phyloP scores from a whole-genome alignment of 345 rosid genomes.

The Ricinus communis region DNA sequence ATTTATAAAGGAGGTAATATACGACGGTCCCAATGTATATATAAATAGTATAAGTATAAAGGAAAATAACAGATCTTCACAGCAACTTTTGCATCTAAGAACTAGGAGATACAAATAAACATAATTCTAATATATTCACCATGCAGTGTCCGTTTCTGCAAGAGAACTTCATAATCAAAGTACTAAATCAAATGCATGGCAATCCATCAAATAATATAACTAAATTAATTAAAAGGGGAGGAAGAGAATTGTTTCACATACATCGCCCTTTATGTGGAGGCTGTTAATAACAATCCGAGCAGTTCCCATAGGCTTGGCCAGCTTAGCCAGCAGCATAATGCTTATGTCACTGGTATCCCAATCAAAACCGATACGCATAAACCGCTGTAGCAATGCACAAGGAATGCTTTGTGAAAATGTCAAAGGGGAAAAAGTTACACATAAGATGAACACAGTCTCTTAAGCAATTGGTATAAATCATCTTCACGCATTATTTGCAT shows the following conservation, averaged over 20 bases:
- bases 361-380: slow-evolving; percentile 71
- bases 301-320: slow-evolving; percentile 83
- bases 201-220: slow-evolving; percentile 5
- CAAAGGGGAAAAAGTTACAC: slow-evolving; percentile 4
- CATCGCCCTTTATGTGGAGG: slow-evolving; percentile 95
- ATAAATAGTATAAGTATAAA: neutral
- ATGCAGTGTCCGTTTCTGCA: neutral
- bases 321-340: slow-evolving; percentile 79
- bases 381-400: slow-evolving; percentile 47
- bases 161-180: neutral
- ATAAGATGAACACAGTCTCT: slow-evolving; percentile 8
- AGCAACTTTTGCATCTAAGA: neutral
- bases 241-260: slow-evolving; percentile 37
- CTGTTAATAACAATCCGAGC: slow-evolving; percentile 88
- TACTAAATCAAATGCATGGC: neutral
- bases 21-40: neutral
- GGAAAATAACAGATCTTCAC: neutral
- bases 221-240: neutral
- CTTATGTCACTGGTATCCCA: slow-evolving; percentile 88
- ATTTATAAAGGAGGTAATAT: too few relatives aligned
- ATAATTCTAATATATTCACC: too few relatives aligned
- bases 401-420: slow-evolving; percentile 9
- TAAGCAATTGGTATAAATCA: neutral
- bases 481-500: neutral
- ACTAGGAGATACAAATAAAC: neutral